These are phyloP conservation scores for Pichia membranifaciens DNA, from an alignment of 805 yeast species.

Conservation along the genomic window DNA sequence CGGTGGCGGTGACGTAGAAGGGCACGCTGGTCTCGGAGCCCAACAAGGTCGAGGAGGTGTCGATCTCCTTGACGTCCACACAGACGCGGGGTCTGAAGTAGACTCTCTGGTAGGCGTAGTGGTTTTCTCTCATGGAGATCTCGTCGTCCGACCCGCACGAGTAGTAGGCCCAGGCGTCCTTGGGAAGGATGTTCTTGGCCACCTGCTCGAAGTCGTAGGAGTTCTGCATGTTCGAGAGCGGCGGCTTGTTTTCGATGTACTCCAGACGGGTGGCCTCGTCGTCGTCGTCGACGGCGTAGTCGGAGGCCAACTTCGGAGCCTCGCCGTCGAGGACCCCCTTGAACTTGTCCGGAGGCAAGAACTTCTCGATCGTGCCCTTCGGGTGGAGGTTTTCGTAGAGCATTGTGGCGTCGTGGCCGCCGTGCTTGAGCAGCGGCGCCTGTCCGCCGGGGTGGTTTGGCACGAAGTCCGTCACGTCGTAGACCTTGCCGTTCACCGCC, in stretches of 20 bases:
- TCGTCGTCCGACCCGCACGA: slow-evolving; percentile 93
- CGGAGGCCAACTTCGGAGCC: slow-evolving; percentile 31
- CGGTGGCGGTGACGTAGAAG: slow-evolving; percentile 88
- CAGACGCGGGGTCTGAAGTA: slow-evolving; percentile 81
- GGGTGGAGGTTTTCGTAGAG: slow-evolving; percentile 90
- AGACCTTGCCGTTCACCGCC: slow-evolving; percentile 70
- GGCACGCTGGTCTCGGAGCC: slow-evolving; percentile 71
- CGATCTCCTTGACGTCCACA: slow-evolving; percentile 74
- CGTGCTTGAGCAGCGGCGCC: slow-evolving; percentile 37
- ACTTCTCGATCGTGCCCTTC: slow-evolving; percentile 69
- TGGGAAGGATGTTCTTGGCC: slow-evolving; percentile 72
- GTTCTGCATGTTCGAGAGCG: slow-evolving; percentile 63
- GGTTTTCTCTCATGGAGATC: slow-evolving; percentile 83
- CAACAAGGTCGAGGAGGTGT: slow-evolving; percentile 63
- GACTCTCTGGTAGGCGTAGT: slow-evolving; percentile 78
- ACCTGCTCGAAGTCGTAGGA: slow-evolving; percentile 81
- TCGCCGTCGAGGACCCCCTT: slow-evolving; percentile 44
- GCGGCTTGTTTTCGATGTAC: slow-evolving; percentile 52
- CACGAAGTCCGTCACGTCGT: slow-evolving; percentile 63
- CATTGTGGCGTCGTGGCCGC: slow-evolving; percentile 52
- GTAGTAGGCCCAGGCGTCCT: slow-evolving; percentile 88
- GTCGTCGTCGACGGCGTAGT: slow-evolving; percentile 29
- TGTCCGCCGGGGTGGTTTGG: slow-evolving; percentile 50
- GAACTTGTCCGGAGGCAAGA: slow-evolving; percentile 52
- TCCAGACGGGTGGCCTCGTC: slow-evolving; percentile 40